Evolutionary conservation across 1,139 yeast species (phyloP).

Genomic region (Saccharomyces hybrid): DNA sequence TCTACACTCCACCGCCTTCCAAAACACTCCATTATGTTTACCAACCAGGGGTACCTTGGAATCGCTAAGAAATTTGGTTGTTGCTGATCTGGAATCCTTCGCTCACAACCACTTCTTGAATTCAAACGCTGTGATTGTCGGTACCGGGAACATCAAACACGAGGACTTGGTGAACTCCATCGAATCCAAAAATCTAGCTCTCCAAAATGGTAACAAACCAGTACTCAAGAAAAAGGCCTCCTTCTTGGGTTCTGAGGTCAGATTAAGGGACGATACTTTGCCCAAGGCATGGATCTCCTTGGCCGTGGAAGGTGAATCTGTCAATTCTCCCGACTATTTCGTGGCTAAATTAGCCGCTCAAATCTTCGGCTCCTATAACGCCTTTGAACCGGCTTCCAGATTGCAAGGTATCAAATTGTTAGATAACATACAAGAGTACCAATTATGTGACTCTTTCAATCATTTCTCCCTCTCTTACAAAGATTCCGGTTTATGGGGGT

Average conservation of each 20-base stretch:
- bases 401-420: conserved; percentile 84
- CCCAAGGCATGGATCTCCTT: conserved; percentile 72
- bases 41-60: conserved; percentile 70
- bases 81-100: conserved; percentile 51
- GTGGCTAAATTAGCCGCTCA: conserved; percentile 69
- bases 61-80: conserved; percentile 48
- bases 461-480: conserved; percentile 69
- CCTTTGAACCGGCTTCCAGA: conserved; percentile 45
- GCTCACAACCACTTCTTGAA: conserved; percentile 50
- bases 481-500: conserved; percentile 81
- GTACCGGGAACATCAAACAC: conserved; percentile 66
- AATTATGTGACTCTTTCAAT: conserved; percentile 60
- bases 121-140: conserved; percentile 61
- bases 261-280: conserved; percentile 80
- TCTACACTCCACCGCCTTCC: conserved; percentile 74
- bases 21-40: conserved; percentile 69
- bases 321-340: conserved; percentile 55
- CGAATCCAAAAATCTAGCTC: conserved; percentile 37
- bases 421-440: conserved; percentile 62
- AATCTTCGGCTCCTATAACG: conserved; percentile 55
- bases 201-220: conserved; percentile 43
- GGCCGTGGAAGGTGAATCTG: conserved; percentile 66
- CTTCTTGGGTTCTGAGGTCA: conserved; percentile 77
- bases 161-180: conserved; percentile 59
- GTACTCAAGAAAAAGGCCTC: conserved; percentile 39